A percentile compares a stretch with the other conserved stretches of the same genome.
Conservation (phyloP, 208 protist species). For the Leishmania aethiopica region DNA sequence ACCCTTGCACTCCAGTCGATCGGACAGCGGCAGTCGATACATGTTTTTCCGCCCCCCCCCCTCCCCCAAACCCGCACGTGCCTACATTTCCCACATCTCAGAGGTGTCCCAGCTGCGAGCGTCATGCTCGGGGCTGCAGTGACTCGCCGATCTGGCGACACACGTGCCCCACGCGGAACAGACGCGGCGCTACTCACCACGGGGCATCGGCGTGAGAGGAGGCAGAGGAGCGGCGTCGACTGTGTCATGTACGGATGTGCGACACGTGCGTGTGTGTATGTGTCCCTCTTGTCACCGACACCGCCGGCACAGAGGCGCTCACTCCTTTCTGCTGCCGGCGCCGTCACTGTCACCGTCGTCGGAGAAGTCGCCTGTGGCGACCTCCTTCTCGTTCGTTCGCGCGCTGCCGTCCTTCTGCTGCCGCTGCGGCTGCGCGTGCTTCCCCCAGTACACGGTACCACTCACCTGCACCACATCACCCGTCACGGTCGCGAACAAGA, state of each 20-base stretch:
- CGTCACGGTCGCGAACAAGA: slow-evolving; percentile 81
- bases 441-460: slow-evolving; percentile 16
- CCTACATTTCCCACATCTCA: background rate
- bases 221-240: slow-evolving; percentile 1
- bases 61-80: background rate
- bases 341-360: slow-evolving; percentile 11
- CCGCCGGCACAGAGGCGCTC: background rate
- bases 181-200: background rate
- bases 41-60: background rate
- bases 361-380: background rate
- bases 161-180: background rate
- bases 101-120: background rate
- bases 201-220: background rate
- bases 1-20: too few relatives aligned
- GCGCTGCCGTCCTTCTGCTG: slow-evolving; percentile 4
- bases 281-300: background rate
- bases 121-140: background rate
- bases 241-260: background rate
- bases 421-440: background rate
- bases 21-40: background rate
- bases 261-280: background rate
- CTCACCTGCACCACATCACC: slow-evolving; percentile 87
- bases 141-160: too few relatives aligned
- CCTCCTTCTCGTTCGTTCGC: slow-evolving; percentile 7
- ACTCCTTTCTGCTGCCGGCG: background rate